Conservation (phyloP, 2,329 filamentous ascomycete species). For the Trichoderma arundinaceum region DNA sequence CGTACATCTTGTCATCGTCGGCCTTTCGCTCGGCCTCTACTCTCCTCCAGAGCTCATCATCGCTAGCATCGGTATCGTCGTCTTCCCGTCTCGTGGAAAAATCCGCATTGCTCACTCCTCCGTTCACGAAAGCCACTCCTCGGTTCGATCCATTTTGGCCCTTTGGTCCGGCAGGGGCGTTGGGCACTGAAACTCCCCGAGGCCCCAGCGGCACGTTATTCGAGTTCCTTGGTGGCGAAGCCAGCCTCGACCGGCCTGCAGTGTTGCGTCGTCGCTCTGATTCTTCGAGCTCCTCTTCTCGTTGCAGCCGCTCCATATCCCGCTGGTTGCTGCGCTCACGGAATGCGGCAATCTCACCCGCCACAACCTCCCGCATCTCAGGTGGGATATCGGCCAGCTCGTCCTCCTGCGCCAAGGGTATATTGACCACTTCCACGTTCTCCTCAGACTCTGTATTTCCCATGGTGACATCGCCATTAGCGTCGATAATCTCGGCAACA, state of each 20-base stretch:
- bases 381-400: constrained; percentile 94
- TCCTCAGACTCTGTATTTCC: constrained; percentile 66
- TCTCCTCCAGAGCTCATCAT: constrained; percentile 80
- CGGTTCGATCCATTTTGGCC: constrained; percentile 67
- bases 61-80: constrained; percentile 85
- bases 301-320: constrained; percentile 83
- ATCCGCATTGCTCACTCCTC: constrained; percentile 68
- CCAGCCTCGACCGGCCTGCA: constrained; percentile 67
- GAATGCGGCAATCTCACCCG: constrained; percentile 92
- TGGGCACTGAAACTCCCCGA: constrained; percentile 60
- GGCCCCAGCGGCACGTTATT: constrained; percentile 52
- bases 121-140: constrained; percentile 84
- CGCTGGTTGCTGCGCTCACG: constrained; percentile 87
- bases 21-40: constrained; percentile 72
- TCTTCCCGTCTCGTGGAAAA: constrained; percentile 70
- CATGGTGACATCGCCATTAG: constrained; percentile 73
- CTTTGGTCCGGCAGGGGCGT: constrained; percentile 71
- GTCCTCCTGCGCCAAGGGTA: constrained; percentile 85
- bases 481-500: constrained; percentile 56
- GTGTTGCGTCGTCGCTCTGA: constrained; percentile 78
- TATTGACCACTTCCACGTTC: constrained; percentile 84
- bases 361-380: constrained; percentile 94
- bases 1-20: constrained; percentile 79
- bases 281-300: constrained; percentile 92
- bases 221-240: constrained; percentile 75